Evolutionary conservation across 805 yeast species (phyloP).

Genomic region (Candida adriatica): DNA sequence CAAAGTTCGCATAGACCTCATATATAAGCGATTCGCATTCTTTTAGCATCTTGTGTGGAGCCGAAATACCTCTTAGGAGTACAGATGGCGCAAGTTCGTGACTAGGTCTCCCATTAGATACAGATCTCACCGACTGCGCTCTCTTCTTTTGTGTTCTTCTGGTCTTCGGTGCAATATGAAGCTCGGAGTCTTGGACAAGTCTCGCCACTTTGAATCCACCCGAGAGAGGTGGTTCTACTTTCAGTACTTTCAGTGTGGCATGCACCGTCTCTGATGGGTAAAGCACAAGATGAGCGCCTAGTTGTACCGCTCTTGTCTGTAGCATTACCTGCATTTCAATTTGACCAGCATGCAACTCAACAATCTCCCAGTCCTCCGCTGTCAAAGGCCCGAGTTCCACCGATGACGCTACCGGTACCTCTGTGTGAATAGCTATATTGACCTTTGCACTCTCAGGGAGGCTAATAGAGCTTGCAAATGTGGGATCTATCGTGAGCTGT

Average conservation of each 20-base stretch:
- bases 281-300: conserved; percentile 54
- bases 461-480: conserved; percentile 47
- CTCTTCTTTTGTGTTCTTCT: conserved; percentile 25
- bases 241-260: conserved; percentile 51
- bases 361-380: conserved; percentile 83
- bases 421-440: conserved; percentile 39
- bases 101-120: conserved; percentile 18
- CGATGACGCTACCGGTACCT: conserved; percentile 45
- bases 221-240: conserved; percentile 34
- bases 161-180: conserved; percentile 69
- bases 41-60: conserved; percentile 41
- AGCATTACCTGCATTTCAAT: conserved; percentile 69
- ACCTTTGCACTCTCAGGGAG: conserved; percentile 37
- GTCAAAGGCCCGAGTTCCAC: conserved; percentile 75
- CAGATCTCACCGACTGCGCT: conserved; percentile 18
- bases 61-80: conserved; percentile 45
- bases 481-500: conserved; percentile 58
- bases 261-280: conserved; percentile 57
- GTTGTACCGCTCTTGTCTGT: conserved; percentile 71
- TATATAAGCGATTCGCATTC: conserved; percentile 22
- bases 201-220: conserved; percentile 34
- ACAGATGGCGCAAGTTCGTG: conserved; percentile 27
- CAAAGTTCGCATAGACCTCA: conserved; percentile 40
- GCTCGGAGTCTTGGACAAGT: conserved; percentile 57
- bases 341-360: conserved; percentile 71